Evolutionary conservation across 352 stramenopile genomes (phyloP).

Genomic region (Pythium aquatile): DNA sequence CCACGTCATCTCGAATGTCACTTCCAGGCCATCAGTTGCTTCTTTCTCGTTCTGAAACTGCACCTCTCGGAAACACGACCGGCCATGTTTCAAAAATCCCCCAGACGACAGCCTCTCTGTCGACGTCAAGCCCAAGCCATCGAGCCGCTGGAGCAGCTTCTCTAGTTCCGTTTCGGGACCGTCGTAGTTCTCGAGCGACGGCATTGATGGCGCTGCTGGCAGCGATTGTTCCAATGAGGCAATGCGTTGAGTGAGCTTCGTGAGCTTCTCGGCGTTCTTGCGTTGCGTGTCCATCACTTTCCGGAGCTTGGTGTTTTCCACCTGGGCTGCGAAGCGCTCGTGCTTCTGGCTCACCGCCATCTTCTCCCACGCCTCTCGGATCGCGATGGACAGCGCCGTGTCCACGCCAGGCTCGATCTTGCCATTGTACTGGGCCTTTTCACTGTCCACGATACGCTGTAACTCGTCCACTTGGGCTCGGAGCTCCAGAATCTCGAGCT

Average conservation of each 20-base stretch:
- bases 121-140: background rate
- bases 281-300: slow-evolving; percentile 9
- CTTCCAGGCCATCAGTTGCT: slow-evolving; percentile 11
- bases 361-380: background rate
- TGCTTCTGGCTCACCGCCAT: slow-evolving; percentile 6
- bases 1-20: slow-evolving; percentile 18
- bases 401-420: background rate
- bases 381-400: background rate
- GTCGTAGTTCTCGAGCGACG: background rate
- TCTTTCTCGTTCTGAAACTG: slow-evolving; percentile 13
- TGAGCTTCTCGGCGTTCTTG: background rate
- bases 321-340: background rate
- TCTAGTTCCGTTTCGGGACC: background rate
- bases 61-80: slow-evolving; percentile 8
- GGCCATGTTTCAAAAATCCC: slow-evolving; percentile 1
- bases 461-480: background rate
- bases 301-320: slow-evolving; percentile 10
- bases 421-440: background rate
- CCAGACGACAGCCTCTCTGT: background rate
- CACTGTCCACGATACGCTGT: background rate
- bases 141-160: background rate
- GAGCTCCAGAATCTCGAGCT: background rate
- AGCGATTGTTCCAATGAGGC: background rate
- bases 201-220: background rate
- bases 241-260: background rate